Evolutionary conservation across 495 filamentous ascomycete genomes (phyloP), one percentile per base, ranked within the genome.

Genomic region (Bryoglossum gracile): DNA sequence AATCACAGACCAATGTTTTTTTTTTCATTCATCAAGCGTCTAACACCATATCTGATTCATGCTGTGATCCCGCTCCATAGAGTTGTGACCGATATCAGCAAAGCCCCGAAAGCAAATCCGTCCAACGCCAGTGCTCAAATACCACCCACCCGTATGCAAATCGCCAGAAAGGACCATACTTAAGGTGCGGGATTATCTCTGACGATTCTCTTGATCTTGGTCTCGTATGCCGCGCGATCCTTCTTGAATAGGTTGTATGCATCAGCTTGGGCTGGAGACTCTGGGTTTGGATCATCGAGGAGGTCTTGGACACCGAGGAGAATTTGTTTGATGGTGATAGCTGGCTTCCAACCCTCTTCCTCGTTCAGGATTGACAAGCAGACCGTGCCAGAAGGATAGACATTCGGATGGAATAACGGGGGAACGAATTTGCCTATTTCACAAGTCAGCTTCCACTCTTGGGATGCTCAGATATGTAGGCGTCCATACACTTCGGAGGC

Each of bases 311-410:
- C 90, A 33, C 92, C 92, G 2, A 97, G 77, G 6, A 97, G 79
- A 52, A 99, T 95, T 62, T 95, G 87, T 68, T 95, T 95, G 63
- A 97, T 87, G 3, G 94, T 99, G 62, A 97, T 99, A 1, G 94
- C 90, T 8, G 92, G 92, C 63, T 90, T 89, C 92, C 94, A 99
- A 8, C 86, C 92, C 61, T 99, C 92, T 53, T 99, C 92, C 64
- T 99, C 94, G 66, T 99, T 99, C 48, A 99, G 67, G 57, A 99
- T 99, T 13, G 88, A 95, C 10, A 99, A 78, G 63, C 92, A 99
- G 43, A 99, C 94, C 16, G 92, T 97, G 47, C 92, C 94, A 2
- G 91, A 96, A 1, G 92, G 92, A 63, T 99, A 99, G 59, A 99
- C 94, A 61, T 99, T 99, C 0, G 92, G 92, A 63, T 99, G 92